Evolutionary conservation across 768 basidiomycete genomes (phyloP).

Genomic region (Suillus paluster): DNA sequence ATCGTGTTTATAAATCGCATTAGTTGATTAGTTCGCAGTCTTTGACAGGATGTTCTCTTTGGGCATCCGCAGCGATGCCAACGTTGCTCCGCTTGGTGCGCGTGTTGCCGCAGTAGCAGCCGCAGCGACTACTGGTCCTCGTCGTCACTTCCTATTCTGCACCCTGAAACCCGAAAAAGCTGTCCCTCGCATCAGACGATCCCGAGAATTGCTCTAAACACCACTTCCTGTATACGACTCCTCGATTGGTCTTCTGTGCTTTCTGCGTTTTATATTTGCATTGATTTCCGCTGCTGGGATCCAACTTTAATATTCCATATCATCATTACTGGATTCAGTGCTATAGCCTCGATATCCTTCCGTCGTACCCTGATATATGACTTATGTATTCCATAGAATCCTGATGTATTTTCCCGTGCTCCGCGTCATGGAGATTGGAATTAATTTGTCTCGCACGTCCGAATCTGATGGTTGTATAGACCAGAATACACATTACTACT

Average conservation of each 20-base stretch:
- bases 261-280: neutral
- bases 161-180: constrained; percentile 65
- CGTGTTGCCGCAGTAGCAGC: constrained; percentile 62
- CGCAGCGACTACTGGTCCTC: constrained; percentile 69
- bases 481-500: neutral
- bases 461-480: neutral
- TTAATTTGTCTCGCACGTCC: no score
- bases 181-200: constrained; percentile 47
- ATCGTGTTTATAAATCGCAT: constrained; percentile 1
- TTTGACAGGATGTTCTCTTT: constrained; percentile 91
- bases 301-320: neutral
- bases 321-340: neutral
- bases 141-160: constrained; percentile 86
- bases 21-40: constrained; percentile 47
- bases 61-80: constrained; percentile 75
- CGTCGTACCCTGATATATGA: neutral
- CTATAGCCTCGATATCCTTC: neutral
- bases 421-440: neutral
- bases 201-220: constrained; percentile 39
- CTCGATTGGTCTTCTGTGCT: neutral
- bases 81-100: constrained; percentile 53
- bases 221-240: neutral
- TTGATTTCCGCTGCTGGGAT: neutral
- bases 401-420: neutral
- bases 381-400: neutral